Base-by-base conservation (phyloP, 495 filamentous ascomycete genomes). In the Trypethelium eluteriae region DNA sequence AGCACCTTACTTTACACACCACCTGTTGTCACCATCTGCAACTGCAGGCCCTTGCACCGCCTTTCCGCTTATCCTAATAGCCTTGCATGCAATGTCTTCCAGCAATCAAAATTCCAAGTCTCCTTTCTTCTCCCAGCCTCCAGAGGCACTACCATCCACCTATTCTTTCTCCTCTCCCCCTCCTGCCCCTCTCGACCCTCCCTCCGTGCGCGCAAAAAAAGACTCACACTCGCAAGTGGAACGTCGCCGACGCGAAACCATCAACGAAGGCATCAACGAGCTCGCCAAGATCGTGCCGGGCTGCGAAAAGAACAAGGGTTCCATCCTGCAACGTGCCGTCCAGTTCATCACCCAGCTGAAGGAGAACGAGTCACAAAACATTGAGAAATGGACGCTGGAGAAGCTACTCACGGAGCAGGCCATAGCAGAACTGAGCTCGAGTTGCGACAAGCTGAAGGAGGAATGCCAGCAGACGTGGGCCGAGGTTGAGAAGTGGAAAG, bases 191-290 rank as follows among this genome's bases (percentile, higher is more conserved):
- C 2, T 68, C 44, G 9, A 16, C 4, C 25, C 47, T 9, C n/a
- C 65, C 11, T 25, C 66, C 44, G 5, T 36, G 25, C 53, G 53
- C 53, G 18, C 11, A 34, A 0, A 36, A 9, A 34, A 9, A 7
- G 32, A 36, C 53, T 59, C 53, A 59, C 63, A 49, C 38, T 53
- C 18, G 67, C 3, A 68, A 98, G 94, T 98, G 68, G 94, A 98
- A 78, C 91, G 94, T 64, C 92, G 94, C 59, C 94, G 94, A 46
- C 91, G 94, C 68, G 94, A 98, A 76, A 97, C 95, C 3, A 98
- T 98, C 76, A 98, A 98, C 74, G 94, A 98, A 78, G 94, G 94
- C 62, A 98, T 98, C 73, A 98, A 97, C 73, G 93, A 98, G 78
- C 87, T 98, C 49, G 90, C 95, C 63, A 96, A 96, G 77, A 93